Percentiles rank a stretch among this genome's conserved stretches.
Conservation (phyloP, 139 green algal species). For the Closterium sp. region DNA sequence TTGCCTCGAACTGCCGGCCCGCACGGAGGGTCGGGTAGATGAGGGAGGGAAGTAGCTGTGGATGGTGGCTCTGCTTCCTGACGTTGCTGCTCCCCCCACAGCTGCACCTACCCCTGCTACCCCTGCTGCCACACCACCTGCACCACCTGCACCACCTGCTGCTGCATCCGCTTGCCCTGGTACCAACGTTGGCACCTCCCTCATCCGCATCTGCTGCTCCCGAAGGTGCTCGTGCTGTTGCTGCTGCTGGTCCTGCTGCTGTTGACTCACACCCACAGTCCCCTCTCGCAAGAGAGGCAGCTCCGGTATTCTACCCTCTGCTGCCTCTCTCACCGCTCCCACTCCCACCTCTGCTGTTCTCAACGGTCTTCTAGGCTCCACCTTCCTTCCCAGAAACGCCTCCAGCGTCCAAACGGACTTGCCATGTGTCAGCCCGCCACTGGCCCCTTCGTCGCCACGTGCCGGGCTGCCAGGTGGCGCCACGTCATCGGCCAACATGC, state of each 20-base stretch:
- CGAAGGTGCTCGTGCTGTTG: not conserved
- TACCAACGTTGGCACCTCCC: not conserved
- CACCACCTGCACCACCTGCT: not conserved
- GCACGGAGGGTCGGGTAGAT: not conserved
- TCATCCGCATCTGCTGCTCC: not conserved
- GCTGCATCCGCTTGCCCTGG: not conserved
- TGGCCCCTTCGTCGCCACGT: not conserved
- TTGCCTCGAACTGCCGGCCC: not conserved
- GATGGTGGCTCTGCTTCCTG: not conserved
- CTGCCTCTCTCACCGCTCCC: not conserved
- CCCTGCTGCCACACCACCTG: not conserved
- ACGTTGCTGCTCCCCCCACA: not conserved
- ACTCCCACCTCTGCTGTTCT: not conserved
- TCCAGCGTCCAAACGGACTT: not conserved
- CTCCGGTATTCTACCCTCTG: not conserved
- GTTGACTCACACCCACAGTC: not conserved
- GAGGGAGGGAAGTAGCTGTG: not conserved
- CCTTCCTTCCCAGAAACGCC: not conserved
- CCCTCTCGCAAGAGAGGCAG: no score
- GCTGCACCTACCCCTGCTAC: not conserved
- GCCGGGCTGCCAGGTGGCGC: not conserved
- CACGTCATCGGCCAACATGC: not conserved
- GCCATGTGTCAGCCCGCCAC: not conserved
- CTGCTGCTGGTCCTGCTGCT: not conserved
- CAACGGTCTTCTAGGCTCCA: not conserved